Conservation (phyloP, 176 grass and related monocot species). For the Rhynchospora breviuscula region DNA sequence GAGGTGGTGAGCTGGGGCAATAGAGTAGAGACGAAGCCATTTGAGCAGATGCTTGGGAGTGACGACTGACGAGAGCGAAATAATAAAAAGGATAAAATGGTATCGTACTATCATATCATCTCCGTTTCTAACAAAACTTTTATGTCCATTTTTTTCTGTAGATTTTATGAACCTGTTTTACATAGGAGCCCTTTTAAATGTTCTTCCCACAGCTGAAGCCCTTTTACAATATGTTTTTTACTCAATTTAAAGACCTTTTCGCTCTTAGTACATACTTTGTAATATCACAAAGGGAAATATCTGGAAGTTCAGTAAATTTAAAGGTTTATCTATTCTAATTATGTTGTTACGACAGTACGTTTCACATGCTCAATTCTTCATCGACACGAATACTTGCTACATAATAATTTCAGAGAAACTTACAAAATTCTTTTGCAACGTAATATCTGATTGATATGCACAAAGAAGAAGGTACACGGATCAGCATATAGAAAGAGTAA, state of each 20-base stretch:
- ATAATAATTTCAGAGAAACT: neutral
- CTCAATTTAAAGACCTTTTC: no score
- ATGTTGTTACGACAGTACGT: no score
- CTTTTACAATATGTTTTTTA: neutral
- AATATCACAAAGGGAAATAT: no score
- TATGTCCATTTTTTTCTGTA: no score
- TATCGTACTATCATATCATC: constrained; percentile 22
- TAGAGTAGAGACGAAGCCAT: constrained; percentile 23
- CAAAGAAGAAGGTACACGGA: neutral
- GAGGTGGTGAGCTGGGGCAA: neutral
- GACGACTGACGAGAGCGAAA: constrained; percentile 30
- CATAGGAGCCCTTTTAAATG: neutral
- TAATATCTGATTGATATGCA: neutral
- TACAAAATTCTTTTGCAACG: neutral
- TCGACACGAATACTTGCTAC: no score
- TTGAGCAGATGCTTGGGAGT: constrained; percentile 17
- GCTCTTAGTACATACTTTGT: no score
- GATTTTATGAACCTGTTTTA: neutral
- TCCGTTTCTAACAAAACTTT: neutral
- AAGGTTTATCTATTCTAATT: no score
- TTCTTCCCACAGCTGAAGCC: neutral
- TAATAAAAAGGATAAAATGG: constrained; percentile 35
- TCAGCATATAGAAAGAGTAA: neutral
- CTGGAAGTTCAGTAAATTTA: no score
- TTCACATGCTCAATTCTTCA: no score